Conservation (phyloP, 73 alveolate genomes). For the Blepharisma japonicum region DNA sequence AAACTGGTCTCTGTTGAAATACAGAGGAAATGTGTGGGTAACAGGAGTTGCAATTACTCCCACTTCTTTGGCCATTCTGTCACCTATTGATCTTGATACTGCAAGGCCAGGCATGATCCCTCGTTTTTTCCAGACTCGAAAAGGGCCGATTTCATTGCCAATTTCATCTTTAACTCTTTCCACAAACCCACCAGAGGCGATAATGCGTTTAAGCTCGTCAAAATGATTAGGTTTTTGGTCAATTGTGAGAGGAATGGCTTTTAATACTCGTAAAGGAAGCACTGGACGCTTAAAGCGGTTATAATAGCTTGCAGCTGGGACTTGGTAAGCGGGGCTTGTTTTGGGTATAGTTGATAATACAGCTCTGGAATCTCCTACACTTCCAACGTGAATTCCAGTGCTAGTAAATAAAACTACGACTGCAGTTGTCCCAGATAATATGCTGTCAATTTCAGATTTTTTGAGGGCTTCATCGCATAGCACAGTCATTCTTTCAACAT, state of each 20-base stretch:
- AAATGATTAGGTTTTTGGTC: conserved; percentile 15
- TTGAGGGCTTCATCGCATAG: conserved; percentile 5
- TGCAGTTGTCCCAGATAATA: conserved; percentile 22
- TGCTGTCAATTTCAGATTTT: background rate
- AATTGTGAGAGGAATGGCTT: conserved; percentile 10
- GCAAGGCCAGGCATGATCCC: conserved; percentile 22
- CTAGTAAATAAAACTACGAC: background rate
- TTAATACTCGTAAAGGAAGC: conserved; percentile 40
- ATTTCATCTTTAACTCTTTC: conserved; percentile 1
- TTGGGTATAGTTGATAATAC: background rate
- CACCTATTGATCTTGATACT: conserved; percentile 27
- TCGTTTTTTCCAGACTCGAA: background rate
- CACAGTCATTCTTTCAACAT: background rate
- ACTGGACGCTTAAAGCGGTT: conserved; percentile 9
- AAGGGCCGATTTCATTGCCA: conserved; percentile 21
- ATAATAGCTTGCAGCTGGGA: background rate
- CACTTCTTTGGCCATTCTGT: conserved; percentile 6
- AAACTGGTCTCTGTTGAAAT: background rate
- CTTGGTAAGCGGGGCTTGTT: background rate
- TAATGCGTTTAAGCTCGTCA: conserved; percentile 14
- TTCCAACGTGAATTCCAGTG: background rate
- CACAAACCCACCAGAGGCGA: conserved; percentile 3
- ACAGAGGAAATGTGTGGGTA: background rate
- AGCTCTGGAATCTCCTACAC: conserved; percentile 27
- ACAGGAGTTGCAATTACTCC: conserved; percentile 14